A percentile compares a stretch with the other conserved stretches of the same genome.
Conservation (phyloP, 257 asterid genomes). For the Forsythia viridissima region DNA sequence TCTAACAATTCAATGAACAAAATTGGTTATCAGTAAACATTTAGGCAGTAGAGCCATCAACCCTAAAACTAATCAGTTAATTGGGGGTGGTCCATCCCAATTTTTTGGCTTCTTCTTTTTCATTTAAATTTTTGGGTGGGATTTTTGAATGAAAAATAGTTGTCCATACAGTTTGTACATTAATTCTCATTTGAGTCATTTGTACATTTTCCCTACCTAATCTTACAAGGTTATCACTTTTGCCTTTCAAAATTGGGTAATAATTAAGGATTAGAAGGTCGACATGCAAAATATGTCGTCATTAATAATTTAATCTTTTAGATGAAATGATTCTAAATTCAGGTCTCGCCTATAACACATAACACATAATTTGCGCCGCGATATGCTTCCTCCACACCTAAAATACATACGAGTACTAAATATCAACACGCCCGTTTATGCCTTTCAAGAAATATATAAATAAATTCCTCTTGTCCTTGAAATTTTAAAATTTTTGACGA, state of each 20-base stretch:
- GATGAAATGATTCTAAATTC: no score
- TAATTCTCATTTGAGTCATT: not conserved
- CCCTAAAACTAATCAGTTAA: not conserved
- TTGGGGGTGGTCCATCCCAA: not conserved
- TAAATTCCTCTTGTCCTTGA: no score
- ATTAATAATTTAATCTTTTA: no score
- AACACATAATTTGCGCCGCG: not conserved
- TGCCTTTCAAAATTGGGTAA: not conserved
- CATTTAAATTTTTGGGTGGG: no score
- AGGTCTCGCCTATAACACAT: not conserved
- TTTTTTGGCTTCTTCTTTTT: not conserved
- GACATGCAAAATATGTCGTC: not conserved
- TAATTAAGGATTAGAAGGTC: not conserved
- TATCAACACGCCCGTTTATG: not conserved
- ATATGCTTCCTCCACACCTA: not conserved
- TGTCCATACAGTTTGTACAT: not conserved
- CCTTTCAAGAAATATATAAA: not conserved
- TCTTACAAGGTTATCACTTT: not conserved
- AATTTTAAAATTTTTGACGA: no score
- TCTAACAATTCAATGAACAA: not conserved
- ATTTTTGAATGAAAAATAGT: not conserved
- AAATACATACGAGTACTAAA: not conserved
- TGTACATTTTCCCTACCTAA: not conserved
- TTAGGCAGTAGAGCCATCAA: not conserved
- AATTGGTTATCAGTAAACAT: not conserved